Conservation (phyloP, 306 rosid genomes). For the Oemleria cerasiformis region DNA sequence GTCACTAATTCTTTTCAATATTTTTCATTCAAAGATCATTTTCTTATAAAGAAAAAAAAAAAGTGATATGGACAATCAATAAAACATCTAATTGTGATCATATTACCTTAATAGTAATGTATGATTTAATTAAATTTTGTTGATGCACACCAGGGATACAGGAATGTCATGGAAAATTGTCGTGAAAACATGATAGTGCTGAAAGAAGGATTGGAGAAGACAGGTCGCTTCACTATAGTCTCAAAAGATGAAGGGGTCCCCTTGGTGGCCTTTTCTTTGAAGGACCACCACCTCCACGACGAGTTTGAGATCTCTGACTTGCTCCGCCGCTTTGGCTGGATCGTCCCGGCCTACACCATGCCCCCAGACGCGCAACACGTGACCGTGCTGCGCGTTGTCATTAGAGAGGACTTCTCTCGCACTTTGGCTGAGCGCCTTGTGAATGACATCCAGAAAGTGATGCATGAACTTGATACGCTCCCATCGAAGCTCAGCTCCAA, state of each 20-base stretch:
- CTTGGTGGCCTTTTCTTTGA: conserved; percentile 79
- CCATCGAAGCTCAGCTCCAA: conserved; percentile 42
- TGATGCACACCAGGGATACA: conserved; percentile 52
- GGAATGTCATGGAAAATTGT: conserved; percentile 85
- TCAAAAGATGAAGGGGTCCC: conserved; percentile 89
- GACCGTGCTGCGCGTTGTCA: conserved; percentile 81
- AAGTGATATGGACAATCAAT: neutral
- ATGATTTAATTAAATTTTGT: neutral
- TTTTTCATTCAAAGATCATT: neutral
- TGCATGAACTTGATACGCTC: conserved; percentile 73
- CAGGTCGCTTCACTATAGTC: conserved; percentile 60
- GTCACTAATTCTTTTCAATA: too few species aligned
- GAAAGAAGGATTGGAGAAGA: conserved; percentile 66
- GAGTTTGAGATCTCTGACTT: conserved; percentile 77
- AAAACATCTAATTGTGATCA: neutral
- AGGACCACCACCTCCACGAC: conserved; percentile 48
- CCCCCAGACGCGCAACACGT: conserved; percentile 79
- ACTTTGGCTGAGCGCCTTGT: conserved; percentile 89
- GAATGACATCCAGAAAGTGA: conserved; percentile 52
- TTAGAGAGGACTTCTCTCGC: conserved; percentile 84
- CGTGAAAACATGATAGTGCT: conserved; percentile 83
- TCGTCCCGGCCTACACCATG: conserved; percentile 94
- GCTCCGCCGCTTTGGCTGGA: conserved; percentile 84
- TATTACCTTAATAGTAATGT: neutral
- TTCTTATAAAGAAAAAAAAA: too few species aligned